These are phyloP conservation scores for Pinus tabuliformis DNA, from an alignment of 75 land plant genomes.

Conservation along the genomic window DNA sequence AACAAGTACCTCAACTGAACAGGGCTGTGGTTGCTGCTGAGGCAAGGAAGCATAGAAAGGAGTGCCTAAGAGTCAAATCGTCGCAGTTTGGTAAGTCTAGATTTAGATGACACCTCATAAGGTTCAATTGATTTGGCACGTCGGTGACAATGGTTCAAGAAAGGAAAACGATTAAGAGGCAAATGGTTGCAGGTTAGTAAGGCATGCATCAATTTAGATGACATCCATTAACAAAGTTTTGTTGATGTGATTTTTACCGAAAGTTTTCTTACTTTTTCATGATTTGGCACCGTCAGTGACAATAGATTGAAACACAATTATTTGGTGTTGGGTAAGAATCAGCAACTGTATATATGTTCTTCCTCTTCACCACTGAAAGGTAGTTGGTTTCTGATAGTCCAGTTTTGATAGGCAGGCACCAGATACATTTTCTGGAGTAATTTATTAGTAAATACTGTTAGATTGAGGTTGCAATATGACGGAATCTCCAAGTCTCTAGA, in stretches of 20 bases:
- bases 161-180: too few relatives aligned
- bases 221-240: too few relatives aligned
- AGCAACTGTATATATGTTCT: neutral
- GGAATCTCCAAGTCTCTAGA: too few relatives aligned
- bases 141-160: too few relatives aligned
- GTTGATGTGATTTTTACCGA: too few relatives aligned
- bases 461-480: too few relatives aligned
- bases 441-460: too few relatives aligned
- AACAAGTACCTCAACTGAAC: neutral
- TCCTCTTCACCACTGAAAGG: slow-evolving; percentile 5
- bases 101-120: neutral
- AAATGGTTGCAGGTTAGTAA: too few relatives aligned
- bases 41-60: neutral
- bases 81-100: neutral
- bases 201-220: too few relatives aligned
- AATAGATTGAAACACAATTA: neutral
- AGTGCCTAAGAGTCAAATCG: neutral
- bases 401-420: neutral
- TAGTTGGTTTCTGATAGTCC: neutral
- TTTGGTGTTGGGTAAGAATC: slow-evolving; percentile 2
- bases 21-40: neutral
- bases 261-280: too few relatives aligned
- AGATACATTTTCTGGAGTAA: too few relatives aligned
- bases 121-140: neutral
- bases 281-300: neutral